Evolutionary conservation across 768 basidiomycete genomes (phyloP).

Genomic region (Kwoniella mangroviensis): DNA sequence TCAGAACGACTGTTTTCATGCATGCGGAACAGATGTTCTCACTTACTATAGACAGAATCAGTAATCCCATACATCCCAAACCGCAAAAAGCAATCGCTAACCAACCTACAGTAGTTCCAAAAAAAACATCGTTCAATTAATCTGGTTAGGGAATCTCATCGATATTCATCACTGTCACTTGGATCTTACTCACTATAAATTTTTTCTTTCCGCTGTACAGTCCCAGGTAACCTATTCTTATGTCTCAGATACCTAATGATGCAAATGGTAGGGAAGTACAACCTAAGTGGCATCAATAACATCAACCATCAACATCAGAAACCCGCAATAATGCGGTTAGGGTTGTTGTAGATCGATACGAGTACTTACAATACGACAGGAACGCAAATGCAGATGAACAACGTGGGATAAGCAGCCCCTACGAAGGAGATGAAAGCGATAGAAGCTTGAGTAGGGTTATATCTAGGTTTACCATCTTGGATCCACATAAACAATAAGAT

Average conservation of each 20-base stretch:
- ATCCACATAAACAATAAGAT: constrained; percentile 44
- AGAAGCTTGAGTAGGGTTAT: constrained; percentile 31
- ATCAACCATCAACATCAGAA: constrained; percentile 5
- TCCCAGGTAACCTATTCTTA: constrained; percentile 53
- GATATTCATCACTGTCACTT: no score
- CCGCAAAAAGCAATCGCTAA: constrained; percentile 50
- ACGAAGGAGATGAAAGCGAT: constrained; percentile 53
- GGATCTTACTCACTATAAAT: constrained; percentile 33
- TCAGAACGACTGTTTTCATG: no score
- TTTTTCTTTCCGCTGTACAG: constrained; percentile 37
- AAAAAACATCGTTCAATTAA: neutral
- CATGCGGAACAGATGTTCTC: no score
- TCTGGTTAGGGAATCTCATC: no score
- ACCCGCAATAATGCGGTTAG: no score
- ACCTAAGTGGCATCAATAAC: constrained; percentile 31
- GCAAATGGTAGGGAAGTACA: constrained; percentile 52
- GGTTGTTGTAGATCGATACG: neutral
- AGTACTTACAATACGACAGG: constrained; percentile 12
- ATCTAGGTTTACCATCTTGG: constrained; percentile 34
- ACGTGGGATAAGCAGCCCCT: constrained; percentile 32
- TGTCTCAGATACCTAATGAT: constrained; percentile 56
- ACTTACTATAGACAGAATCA: constrained; percentile 49
- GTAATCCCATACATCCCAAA: constrained; percentile 48
- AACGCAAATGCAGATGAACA: constrained; percentile 37
- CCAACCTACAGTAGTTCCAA: constrained; percentile 33